Percentiles rank a stretch among this genome's conserved stretches.
Conservation (phyloP, 805 yeast species). For the Wickerhamomyces kurtzmanii region DNA sequence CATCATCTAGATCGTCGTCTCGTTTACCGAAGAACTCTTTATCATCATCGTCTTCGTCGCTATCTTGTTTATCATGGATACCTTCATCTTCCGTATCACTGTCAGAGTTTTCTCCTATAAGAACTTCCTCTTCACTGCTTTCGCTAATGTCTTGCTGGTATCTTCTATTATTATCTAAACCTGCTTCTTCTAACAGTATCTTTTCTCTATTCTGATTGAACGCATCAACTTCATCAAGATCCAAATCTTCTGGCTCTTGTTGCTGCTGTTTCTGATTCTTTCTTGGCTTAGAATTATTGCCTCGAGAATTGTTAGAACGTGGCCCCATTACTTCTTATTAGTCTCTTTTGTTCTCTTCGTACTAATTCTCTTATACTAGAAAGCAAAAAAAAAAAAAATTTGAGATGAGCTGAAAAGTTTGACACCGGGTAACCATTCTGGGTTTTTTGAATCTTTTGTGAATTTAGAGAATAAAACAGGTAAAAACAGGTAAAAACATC, state of each 20-base stretch:
- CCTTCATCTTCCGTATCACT: constrained; percentile 36
- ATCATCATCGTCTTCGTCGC: constrained; percentile 17
- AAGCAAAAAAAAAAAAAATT: too few relatives aligned
- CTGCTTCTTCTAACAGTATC: constrained; percentile 47
- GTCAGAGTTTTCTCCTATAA: constrained; percentile 30
- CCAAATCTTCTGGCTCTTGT: constrained; percentile 25
- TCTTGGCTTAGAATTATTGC: too few relatives aligned
- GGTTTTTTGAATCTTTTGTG: too few relatives aligned
- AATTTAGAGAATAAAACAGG: too few relatives aligned
- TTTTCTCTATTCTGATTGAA: constrained; percentile 54
- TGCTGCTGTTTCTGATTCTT: constrained; percentile 12
- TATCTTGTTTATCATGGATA: constrained; percentile 17
- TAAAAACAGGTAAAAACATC: too few relatives aligned
- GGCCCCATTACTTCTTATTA: too few relatives aligned
- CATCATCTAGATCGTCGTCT: constrained; percentile 18
- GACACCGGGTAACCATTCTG: too few relatives aligned
- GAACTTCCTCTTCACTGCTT: constrained; percentile 48
- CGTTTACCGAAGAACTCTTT: constrained; percentile 22
- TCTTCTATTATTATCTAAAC: constrained; percentile 25
- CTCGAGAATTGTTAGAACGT: constrained; percentile 5
- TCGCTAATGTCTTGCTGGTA: constrained; percentile 36
- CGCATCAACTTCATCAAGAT: constrained; percentile 58
- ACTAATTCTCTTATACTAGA: constrained; percentile 3
- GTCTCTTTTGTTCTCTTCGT: constrained; percentile 12
- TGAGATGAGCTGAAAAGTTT: too few relatives aligned